Percentiles rank a stretch among this genome's conserved stretches.
phyloP scores from a whole-genome alignment of 2,329 filamentous ascomycete species.

The Penicillium sp. region DNA sequence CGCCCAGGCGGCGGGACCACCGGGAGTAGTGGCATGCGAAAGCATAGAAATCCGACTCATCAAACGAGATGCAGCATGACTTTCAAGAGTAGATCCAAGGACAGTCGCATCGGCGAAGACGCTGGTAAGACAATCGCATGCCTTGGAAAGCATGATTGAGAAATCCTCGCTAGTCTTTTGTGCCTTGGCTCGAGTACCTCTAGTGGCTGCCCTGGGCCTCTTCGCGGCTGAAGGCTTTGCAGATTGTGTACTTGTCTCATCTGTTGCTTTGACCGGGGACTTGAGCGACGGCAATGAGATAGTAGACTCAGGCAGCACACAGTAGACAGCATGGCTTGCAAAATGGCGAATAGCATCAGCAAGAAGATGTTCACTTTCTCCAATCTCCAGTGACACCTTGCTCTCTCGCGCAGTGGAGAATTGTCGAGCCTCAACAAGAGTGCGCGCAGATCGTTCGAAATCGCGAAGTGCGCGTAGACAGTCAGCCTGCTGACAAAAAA shows the following conservation, averaged over 20 bases:
- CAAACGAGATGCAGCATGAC: slow-evolving; percentile 38
- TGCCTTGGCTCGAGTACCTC: slow-evolving; percentile 27
- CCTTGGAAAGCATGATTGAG: slow-evolving; percentile 36
- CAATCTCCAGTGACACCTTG: slow-evolving; percentile 54
- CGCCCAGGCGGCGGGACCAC: slow-evolving; percentile 24
- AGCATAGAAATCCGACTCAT: slow-evolving; percentile 45
- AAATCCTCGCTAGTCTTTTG: slow-evolving; percentile 37
- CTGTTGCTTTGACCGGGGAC: slow-evolving; percentile 29
- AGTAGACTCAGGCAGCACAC: slow-evolving; percentile 86
- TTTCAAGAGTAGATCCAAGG: slow-evolving; percentile 41
- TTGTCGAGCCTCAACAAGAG: slow-evolving; percentile 46
- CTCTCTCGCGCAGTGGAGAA: slow-evolving; percentile 52
- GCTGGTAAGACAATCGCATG: slow-evolving; percentile 33
- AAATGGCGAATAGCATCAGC: slow-evolving; percentile 52
- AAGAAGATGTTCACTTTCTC: slow-evolving; percentile 38
- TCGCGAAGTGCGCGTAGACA: slow-evolving; percentile 47
- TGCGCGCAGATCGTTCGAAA: slow-evolving; percentile 57
- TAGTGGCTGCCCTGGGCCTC: slow-evolving; percentile 28
- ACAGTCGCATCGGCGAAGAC: slow-evolving; percentile 34
- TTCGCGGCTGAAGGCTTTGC: slow-evolving; percentile 26
- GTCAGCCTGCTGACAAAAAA: slow-evolving; percentile 53
- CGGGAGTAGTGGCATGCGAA: slow-evolving; percentile 40
- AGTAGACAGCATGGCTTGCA: slow-evolving; percentile 77
- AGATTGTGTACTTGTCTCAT: slow-evolving; percentile 40
- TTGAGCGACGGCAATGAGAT: slow-evolving; percentile 75